Percentiles rank a stretch among this genome's conserved stretches.
Evolutionary conservation across 176 grass and related monocot species (phyloP).

Genomic region (Oryza glumipatula): DNA sequence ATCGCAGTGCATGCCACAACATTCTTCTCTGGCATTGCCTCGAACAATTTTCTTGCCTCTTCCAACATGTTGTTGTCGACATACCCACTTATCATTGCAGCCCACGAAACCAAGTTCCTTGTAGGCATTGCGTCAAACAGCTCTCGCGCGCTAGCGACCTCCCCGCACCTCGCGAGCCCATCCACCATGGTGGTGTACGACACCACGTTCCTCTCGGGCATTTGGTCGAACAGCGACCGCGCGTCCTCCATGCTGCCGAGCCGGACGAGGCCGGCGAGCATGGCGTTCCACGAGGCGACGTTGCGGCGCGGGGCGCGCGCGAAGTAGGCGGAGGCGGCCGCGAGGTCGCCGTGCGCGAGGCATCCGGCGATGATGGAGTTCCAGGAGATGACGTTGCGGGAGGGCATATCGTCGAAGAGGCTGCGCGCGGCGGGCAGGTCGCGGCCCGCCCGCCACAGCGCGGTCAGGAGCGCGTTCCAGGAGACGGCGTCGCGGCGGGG

Average conservation of each 20-base stretch:
- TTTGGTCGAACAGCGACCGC: constrained; percentile 61
- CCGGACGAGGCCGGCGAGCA: constrained; percentile 70
- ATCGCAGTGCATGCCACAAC: constrained; percentile 65
- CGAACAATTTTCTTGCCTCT: constrained; percentile 66
- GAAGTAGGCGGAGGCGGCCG: constrained; percentile 67
- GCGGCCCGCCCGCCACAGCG: constrained; percentile 69
- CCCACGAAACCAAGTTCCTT: constrained; percentile 73
- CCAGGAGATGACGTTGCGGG: constrained; percentile 82
- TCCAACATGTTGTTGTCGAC: constrained; percentile 65
- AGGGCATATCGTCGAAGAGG: constrained; percentile 73
- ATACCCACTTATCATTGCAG: constrained; percentile 75
- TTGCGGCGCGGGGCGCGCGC: constrained; percentile 57
- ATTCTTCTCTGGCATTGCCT: constrained; percentile 75
- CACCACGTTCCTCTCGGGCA: constrained; percentile 72
- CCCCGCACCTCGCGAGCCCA: constrained; percentile 47
- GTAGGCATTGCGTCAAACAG: constrained; percentile 79
- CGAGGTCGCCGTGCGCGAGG: constrained; percentile 62
- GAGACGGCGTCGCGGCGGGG: constrained; percentile 67
- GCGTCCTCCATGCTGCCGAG: constrained; percentile 58
- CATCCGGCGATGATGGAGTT: constrained; percentile 79
- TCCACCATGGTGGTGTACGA: constrained; percentile 85
- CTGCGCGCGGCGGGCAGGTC: constrained; percentile 55
- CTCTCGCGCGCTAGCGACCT: constrained; percentile 57
- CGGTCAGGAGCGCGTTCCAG: constrained; percentile 84
- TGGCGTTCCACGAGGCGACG: constrained; percentile 83